Evolutionary conservation across 179 eudicot genomes (phyloP).

Genomic region (Spinacia oleracea): DNA sequence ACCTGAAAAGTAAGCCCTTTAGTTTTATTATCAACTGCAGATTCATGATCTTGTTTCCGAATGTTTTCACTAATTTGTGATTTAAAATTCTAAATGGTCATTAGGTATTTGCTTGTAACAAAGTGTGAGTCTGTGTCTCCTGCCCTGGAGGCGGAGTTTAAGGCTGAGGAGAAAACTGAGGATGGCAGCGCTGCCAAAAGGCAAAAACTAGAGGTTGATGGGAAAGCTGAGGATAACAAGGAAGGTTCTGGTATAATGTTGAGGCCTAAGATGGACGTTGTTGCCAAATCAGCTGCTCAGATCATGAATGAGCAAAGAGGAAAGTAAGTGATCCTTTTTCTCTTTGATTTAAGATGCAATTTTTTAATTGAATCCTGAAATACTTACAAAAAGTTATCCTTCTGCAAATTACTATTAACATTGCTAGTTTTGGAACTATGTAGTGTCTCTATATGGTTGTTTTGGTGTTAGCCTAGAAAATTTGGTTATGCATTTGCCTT

Average conservation of each 20-base stretch:
- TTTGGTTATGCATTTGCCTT: background rate
- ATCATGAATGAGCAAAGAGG: conserved; percentile 75
- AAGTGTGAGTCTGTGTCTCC: conserved; percentile 80
- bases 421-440: background rate
- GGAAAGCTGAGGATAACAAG: conserved; percentile 31
- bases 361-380: background rate
- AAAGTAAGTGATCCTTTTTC: conserved; percentile 51
- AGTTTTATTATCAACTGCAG: background rate
- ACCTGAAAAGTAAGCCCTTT: conserved; percentile 65
- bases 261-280: conserved; percentile 71
- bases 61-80: background rate
- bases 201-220: conserved; percentile 36
- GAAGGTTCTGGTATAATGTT: conserved; percentile 51
- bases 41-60: background rate
- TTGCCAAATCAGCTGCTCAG: conserved; percentile 89
- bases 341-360: background rate
- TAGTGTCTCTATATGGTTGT: background rate
- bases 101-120: conserved; percentile 71
- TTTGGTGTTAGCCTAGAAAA: background rate
- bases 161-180: conserved; percentile 41
- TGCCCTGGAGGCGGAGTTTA: conserved; percentile 71
- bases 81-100: background rate
- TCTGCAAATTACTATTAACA: background rate
- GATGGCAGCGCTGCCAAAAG: conserved; percentile 15
- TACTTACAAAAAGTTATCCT: background rate